These are phyloP conservation scores for Mycena sp. DNA, from an alignment of 1,284 basidiomycete genomes.

Conservation along the genomic window DNA sequence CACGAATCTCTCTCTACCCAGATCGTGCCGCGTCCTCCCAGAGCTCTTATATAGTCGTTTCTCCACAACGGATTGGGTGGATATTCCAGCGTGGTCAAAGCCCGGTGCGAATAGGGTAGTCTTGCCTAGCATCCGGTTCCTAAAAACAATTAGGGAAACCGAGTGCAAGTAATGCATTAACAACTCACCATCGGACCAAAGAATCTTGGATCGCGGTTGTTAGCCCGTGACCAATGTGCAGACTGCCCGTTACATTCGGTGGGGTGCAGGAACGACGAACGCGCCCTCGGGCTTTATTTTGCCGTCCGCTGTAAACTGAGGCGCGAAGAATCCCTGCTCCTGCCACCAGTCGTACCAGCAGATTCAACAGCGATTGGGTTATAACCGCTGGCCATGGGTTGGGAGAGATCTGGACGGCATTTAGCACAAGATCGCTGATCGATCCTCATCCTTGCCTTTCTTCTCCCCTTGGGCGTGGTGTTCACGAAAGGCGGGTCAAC, in stretches of 20 bases:
- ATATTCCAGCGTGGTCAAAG: slow-evolving; percentile 98
- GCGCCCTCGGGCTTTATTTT: slow-evolving; percentile 66
- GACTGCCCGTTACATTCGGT: slow-evolving; percentile 95
- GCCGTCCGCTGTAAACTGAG: slow-evolving; percentile 70
- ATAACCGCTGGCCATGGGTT: slow-evolving; percentile 90
- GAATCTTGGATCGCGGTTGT: slow-evolving; percentile 94
- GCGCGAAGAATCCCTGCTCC: slow-evolving; percentile 90
- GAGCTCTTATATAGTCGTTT: slow-evolving; percentile 88
- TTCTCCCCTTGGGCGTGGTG: slow-evolving; percentile 89
- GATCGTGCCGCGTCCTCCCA: slow-evolving; percentile 90
- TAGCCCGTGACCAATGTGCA: slow-evolving; percentile 97
- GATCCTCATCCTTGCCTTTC: slow-evolving; percentile 70
- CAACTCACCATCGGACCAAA: slow-evolving; percentile 47
- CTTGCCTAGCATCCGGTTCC: slow-evolving; percentile 96
- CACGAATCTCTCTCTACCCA: slow-evolving; percentile 93
- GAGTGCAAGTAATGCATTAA: background rate
- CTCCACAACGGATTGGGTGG: slow-evolving; percentile 97
- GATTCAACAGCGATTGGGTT: slow-evolving; percentile 96
- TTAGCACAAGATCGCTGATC: background rate
- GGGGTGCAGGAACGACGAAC: slow-evolving; percentile 95
- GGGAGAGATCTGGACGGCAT: slow-evolving; percentile 76
- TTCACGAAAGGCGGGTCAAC: slow-evolving; percentile 83
- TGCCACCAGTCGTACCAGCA: slow-evolving; percentile 99
- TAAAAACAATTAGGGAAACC: slow-evolving; percentile 38
- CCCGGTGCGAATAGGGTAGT: slow-evolving; percentile 93